Evolutionary conservation across 2,329 filamentous ascomycete species (phyloP).

Genomic region (Neonectria neomacrospora): DNA sequence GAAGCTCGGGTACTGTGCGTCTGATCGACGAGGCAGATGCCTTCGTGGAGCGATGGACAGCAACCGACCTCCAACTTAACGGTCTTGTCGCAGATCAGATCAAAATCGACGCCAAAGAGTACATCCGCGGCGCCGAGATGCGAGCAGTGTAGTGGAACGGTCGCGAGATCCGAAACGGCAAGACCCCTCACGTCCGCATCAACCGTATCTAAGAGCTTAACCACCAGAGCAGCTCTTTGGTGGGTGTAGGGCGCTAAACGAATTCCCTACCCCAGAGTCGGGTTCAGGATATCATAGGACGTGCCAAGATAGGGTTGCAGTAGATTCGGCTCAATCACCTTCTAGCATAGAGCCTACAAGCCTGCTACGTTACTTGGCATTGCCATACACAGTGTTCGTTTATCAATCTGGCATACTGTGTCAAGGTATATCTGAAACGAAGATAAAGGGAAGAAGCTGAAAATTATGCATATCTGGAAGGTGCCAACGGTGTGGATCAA

Average conservation of each 20-base stretch:
- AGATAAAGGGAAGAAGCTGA: background rate
- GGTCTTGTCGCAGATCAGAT: background rate
- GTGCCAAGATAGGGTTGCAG: too few relatives aligned
- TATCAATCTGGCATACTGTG: background rate
- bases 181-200: too few relatives aligned
- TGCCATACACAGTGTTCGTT: background rate
- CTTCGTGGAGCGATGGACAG: too few relatives aligned
- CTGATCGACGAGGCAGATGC: too few relatives aligned
- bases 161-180: too few relatives aligned
- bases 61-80: too few relatives aligned
- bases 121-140: conserved; percentile 32
- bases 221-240: too few relatives aligned
- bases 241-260: too few relatives aligned
- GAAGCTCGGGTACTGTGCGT: too few relatives aligned
- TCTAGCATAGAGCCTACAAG: background rate
- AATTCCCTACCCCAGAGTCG: too few relatives aligned
- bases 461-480: background rate
- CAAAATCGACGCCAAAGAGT: conserved; percentile 25
- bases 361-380: background rate
- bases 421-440: background rate
- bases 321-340: background rate
- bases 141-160: conserved; percentile 29
- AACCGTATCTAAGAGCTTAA: too few relatives aligned
- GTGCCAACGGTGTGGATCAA: background rate
- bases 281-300: too few relatives aligned